phyloP scores from a whole-genome alignment of 2,329 filamentous ascomycete species.

The Simplicillium aogashimaense region DNA sequence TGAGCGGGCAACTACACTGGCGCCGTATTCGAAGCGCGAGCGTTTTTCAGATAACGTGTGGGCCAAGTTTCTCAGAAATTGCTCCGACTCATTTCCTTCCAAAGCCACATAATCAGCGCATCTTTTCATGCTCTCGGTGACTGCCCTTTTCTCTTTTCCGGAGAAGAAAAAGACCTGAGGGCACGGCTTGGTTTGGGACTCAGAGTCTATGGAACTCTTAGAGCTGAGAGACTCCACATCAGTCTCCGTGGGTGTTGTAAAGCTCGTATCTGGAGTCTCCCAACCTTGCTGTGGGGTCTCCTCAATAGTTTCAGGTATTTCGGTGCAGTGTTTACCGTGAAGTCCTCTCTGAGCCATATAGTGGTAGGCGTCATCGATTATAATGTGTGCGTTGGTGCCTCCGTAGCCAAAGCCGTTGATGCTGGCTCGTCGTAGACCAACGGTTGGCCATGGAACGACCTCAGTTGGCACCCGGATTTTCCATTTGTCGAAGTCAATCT shows the following conservation, averaged over 20 bases:
- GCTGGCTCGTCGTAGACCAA: constrained; percentile 4
- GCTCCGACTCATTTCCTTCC: neutral
- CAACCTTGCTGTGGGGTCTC: neutral
- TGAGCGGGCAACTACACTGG: constrained; percentile 13
- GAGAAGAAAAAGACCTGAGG: too few species aligned
- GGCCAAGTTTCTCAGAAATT: constrained; percentile 15
- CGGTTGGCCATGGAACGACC: constrained; percentile 20
- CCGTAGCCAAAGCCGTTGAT: constrained; percentile 13
- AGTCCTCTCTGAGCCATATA: neutral
- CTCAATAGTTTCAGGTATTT: neutral
- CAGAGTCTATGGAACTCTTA: too few species aligned
- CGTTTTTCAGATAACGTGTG: constrained; percentile 24
- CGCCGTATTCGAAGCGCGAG: constrained; percentile 18
- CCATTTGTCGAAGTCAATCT: constrained; percentile 11
- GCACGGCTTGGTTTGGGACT: too few species aligned
- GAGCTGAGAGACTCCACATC: too few species aligned
- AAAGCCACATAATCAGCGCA: too few species aligned
- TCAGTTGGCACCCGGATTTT: constrained; percentile 19
- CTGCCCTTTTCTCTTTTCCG: too few species aligned
- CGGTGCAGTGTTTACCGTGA: neutral
- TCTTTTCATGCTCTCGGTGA: too few species aligned
- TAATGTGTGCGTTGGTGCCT: constrained; percentile 10
- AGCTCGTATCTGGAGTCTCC: neutral
- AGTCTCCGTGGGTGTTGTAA: too few species aligned
- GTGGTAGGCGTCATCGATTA: constrained; percentile 7